Conservation (phyloP, 2,329 filamentous ascomycete genomes). For the Colletotrichum theobromicola region DNA sequence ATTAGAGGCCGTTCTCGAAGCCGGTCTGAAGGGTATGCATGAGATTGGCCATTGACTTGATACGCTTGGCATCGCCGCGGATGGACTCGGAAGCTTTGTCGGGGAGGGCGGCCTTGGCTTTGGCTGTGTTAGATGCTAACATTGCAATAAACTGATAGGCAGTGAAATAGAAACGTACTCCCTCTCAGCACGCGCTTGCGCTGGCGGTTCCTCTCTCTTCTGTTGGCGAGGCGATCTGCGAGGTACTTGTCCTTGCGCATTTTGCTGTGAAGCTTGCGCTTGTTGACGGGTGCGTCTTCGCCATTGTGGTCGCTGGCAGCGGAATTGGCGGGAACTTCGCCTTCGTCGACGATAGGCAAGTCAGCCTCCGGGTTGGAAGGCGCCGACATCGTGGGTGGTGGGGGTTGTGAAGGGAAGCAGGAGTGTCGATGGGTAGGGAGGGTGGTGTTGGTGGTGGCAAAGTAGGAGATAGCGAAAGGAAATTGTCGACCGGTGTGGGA, state of each 20-base stretch:
- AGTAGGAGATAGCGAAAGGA: too few species aligned
- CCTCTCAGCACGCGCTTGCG: background rate
- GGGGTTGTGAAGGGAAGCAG: accelerated
- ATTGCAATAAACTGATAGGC: too few species aligned
- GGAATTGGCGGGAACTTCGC: background rate
- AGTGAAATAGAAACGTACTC: background rate
- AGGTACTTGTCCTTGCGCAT: background rate
- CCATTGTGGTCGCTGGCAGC: background rate
- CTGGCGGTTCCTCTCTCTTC: background rate
- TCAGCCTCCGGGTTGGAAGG: background rate
- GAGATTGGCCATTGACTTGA: background rate
- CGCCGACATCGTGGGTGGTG: background rate
- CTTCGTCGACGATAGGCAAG: background rate
- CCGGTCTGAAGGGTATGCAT: background rate
- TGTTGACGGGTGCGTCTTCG: background rate
- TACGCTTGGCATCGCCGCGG: background rate
- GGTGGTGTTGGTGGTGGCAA: background rate
- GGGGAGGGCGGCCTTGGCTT: background rate
- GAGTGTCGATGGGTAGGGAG: background rate
- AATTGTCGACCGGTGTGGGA: accelerated
- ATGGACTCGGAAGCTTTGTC: background rate
- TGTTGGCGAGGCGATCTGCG: background rate
- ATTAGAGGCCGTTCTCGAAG: background rate
- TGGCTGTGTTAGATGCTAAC: background rate
- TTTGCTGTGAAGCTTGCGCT: background rate